These are phyloP conservation scores for Bipolaris zeicola DNA, from an alignment of 2,329 filamentous ascomycete species.

Conservation along the genomic window DNA sequence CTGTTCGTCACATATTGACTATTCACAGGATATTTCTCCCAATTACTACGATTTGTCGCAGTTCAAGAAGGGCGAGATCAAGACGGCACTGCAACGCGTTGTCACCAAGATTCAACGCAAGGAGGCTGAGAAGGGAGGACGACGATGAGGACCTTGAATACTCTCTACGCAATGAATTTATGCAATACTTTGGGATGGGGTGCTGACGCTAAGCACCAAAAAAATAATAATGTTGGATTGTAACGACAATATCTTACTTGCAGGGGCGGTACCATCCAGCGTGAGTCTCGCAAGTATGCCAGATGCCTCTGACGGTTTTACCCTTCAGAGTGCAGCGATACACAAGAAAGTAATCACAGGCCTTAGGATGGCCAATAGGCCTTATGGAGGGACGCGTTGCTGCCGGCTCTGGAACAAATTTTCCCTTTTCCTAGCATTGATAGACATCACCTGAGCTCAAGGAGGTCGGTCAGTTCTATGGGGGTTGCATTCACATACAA, in stretches of 20 bases:
- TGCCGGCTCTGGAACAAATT: no score
- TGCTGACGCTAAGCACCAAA: neutral
- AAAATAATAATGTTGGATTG: neutral
- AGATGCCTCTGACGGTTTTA: no score
- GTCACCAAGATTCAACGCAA: slow-evolving; percentile 61
- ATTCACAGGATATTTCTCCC: slow-evolving; percentile 80
- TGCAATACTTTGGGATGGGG: neutral
- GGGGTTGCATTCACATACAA: no score
- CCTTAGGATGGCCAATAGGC: no score
- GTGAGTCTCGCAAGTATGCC: neutral
- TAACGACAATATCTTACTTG: neutral
- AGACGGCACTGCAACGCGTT: slow-evolving; percentile 64
- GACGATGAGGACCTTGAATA: slow-evolving; percentile 1
- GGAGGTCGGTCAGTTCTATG: no score
- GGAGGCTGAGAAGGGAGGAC: slow-evolving; percentile 43
- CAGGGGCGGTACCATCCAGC: neutral
- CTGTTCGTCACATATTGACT: slow-evolving; percentile 13
- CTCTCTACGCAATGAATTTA: neutral
- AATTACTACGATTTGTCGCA: slow-evolving; percentile 85
- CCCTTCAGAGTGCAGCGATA: no score
- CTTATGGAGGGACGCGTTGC: no score
- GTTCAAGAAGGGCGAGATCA: slow-evolving; percentile 86
- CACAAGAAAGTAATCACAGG: no score
- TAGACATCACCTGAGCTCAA: no score
- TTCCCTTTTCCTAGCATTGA: no score